Evolutionary conservation across 352 stramenopile genomes (phyloP).

Genomic region (Phytophthora crassamura): DNA sequence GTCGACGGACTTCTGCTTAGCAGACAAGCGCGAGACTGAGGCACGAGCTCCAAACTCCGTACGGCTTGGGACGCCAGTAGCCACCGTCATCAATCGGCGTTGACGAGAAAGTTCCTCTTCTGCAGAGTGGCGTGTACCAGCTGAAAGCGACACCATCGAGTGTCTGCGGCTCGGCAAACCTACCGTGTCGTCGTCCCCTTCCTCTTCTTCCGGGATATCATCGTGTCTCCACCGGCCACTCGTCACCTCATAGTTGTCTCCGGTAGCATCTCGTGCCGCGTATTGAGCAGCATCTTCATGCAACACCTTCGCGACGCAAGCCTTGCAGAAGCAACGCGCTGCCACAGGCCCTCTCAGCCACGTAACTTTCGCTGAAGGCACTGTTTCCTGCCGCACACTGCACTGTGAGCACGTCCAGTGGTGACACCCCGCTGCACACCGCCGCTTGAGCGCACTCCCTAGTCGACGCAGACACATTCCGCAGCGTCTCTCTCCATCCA

Average conservation of each 20-base stretch:
- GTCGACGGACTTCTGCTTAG: slow-evolving; percentile 31
- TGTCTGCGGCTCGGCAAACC: slow-evolving; percentile 21
- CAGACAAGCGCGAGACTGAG: slow-evolving; percentile 20
- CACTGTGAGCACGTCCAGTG: slow-evolving; percentile 49
- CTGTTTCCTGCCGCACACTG: slow-evolving; percentile 57
- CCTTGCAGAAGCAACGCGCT: slow-evolving; percentile 65
- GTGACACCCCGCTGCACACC: slow-evolving; percentile 58
- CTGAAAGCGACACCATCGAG: slow-evolving; percentile 35
- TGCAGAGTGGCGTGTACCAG: slow-evolving; percentile 28
- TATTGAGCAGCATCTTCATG: slow-evolving; percentile 61
- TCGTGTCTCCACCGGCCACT: slow-evolving; percentile 47
- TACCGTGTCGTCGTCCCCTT: slow-evolving; percentile 30
- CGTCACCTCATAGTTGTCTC: slow-evolving; percentile 22
- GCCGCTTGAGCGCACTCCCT: slow-evolving; percentile 40
- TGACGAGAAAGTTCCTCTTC: slow-evolving; percentile 29
- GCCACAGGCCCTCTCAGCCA: slow-evolving; percentile 12
- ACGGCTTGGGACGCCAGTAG: slow-evolving; percentile 13
- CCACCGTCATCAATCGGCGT: slow-evolving; percentile 25
- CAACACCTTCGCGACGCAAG: slow-evolving; percentile 60
- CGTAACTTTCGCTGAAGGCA: slow-evolving; percentile 27
- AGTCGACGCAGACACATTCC: slow-evolving; percentile 57
- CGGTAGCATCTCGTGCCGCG: slow-evolving; percentile 47
- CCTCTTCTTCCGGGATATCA: slow-evolving; percentile 42
- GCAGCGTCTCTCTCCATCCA: slow-evolving; percentile 48
- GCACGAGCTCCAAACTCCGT: slow-evolving; percentile 12